Conservation (phyloP, 768 basidiomycete species). For the Mrakia gelida region DNA sequence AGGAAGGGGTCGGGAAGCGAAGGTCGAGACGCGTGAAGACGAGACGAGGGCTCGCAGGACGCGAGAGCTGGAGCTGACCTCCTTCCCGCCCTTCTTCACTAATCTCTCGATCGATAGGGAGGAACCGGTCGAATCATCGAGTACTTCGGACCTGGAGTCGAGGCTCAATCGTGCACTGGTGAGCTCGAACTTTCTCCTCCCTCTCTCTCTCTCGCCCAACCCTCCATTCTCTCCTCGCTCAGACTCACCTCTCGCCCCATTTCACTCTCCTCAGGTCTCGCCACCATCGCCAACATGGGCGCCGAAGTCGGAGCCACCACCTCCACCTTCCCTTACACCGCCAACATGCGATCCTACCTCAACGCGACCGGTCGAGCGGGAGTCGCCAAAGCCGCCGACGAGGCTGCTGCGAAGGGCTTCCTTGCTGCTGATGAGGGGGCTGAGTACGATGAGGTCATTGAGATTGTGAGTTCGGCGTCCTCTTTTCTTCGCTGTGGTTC, state of each 20-base stretch:
- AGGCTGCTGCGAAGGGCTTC: conserved; percentile 72
- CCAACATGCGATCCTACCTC: conserved; percentile 80
- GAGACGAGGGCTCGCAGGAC: background rate
- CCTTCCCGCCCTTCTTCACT: background rate
- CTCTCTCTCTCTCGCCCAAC: background rate
- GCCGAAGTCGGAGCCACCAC: conserved; percentile 99
- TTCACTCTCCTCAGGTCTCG: conserved; percentile 57
- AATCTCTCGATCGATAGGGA: conserved; percentile 54
- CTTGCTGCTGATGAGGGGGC: conserved; percentile 76
- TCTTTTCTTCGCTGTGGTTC: background rate
- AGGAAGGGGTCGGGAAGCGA: background rate
- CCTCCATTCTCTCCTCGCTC: background rate
- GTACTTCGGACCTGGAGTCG: conserved; percentile 92
- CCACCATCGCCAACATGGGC: conserved; percentile 98
- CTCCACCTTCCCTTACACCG: conserved; percentile 92
- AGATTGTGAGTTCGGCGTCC: conserved; percentile 63
- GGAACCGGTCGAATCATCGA: conserved; percentile 94
- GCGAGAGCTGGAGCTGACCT: background rate
- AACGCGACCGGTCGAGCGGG: conserved; percentile 80
- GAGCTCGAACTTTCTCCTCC: conserved; percentile 29
- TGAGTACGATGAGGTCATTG: conserved; percentile 90
- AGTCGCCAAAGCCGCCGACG: conserved; percentile 80
- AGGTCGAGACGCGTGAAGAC: background rate
- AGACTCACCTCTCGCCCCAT: background rate
- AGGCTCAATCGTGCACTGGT: conserved; percentile 87